These are phyloP conservation scores for Musa beccarii DNA, from an alignment of 176 grass and related monocot species.

Conservation along the genomic window DNA sequence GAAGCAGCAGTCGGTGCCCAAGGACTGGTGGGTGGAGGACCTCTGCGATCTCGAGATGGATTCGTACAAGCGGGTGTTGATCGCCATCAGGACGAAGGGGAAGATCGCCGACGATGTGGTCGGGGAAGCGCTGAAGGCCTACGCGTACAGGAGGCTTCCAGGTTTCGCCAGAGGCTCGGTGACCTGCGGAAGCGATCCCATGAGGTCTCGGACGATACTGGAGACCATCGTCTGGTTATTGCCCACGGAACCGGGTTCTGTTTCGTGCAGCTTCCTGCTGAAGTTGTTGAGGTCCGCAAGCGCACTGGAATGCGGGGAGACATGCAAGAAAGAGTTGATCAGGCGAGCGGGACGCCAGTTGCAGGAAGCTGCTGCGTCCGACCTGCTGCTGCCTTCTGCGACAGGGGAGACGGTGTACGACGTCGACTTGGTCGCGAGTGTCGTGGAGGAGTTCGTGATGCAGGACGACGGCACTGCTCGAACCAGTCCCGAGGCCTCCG, in stretches of 20 bases:
- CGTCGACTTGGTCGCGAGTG: conserved; percentile 54
- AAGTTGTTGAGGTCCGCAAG: conserved; percentile 66
- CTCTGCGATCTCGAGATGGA: conserved; percentile 90
- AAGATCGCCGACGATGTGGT: conserved; percentile 39
- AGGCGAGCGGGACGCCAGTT: conserved; percentile 64
- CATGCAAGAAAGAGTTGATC: conserved; percentile 37
- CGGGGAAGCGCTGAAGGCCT: conserved; percentile 83
- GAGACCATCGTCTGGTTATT: conserved; percentile 66
- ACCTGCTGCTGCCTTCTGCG: conserved; percentile 60
- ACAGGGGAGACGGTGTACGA: conserved; percentile 33
- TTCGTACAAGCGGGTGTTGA: conserved; percentile 74
- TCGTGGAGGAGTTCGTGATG: conserved; percentile 56
- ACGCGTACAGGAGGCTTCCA: conserved; percentile 55
- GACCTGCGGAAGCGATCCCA: conserved; percentile 44
- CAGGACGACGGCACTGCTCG: conserved; percentile 28
- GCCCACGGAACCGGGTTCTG: conserved; percentile 51
- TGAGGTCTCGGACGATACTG: conserved; percentile 30
- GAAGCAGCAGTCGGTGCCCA: conserved; percentile 60
- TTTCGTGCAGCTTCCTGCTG: conserved; percentile 81
- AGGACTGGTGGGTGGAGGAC: conserved; percentile 97
- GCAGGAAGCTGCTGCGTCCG: conserved; percentile 67
- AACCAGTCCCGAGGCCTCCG: conserved; percentile 25
- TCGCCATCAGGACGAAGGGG: conserved; percentile 47
- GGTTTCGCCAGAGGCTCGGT: conserved; percentile 49
- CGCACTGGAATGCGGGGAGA: conserved; percentile 46